phyloP scores from a whole-genome alignment of 345 rosid species.

The Gossypium rotundifolium region DNA sequence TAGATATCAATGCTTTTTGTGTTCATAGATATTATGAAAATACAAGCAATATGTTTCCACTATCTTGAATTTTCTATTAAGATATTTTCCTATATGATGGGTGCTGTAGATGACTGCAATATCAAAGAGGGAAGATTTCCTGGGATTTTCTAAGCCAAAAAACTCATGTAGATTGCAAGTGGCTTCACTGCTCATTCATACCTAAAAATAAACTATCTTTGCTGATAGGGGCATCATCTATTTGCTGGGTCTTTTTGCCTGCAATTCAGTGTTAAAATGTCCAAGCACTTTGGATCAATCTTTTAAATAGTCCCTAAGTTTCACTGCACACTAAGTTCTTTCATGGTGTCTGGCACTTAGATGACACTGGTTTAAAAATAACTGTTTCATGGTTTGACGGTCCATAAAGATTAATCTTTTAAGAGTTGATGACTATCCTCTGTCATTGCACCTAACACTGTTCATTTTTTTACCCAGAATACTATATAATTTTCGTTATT shows the following conservation, averaged over 20 bases:
- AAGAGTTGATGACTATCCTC: too few relatives aligned
- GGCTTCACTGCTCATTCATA: not conserved
- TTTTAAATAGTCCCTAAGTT: not conserved
- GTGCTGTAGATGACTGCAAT: not conserved
- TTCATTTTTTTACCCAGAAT: not conserved
- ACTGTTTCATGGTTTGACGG: not conserved
- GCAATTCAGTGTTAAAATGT: not conserved
- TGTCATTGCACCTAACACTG: too few relatives aligned
- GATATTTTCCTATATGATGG: not conserved
- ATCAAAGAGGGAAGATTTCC: not conserved
- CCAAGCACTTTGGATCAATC: not conserved
- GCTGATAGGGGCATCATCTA: not conserved
- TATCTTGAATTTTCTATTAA: too few relatives aligned
- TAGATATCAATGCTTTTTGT: slow-evolving; percentile 41
- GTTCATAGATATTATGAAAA: slow-evolving; percentile 45
- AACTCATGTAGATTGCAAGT: not conserved
- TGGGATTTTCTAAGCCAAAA: not conserved
- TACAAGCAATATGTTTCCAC: slow-evolving; percentile 9
- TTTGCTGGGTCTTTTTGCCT: not conserved
- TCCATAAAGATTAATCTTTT: not conserved
- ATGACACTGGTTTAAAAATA: too few relatives aligned
- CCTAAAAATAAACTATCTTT: not conserved
- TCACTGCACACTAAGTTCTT: not conserved
- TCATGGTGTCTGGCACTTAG: too few relatives aligned
- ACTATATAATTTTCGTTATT: not conserved